Evolutionary conservation across 139 green algal genomes (phyloP).

Genomic region (Edaphochlamys debaryana): DNA sequence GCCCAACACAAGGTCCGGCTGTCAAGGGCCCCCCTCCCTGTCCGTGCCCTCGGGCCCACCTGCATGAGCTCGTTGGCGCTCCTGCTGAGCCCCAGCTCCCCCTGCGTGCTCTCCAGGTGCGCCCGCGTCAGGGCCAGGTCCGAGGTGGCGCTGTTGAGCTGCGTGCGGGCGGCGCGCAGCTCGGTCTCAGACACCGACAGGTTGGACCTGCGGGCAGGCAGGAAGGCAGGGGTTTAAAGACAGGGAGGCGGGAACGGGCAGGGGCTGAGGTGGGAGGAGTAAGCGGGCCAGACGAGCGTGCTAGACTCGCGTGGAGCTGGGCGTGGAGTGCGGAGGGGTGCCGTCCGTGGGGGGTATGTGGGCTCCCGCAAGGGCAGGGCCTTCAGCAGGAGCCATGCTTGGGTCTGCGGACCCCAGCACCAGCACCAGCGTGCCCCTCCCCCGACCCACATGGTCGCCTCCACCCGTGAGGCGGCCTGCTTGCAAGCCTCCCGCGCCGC

Average conservation of each 20-base stretch:
- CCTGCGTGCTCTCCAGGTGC: constrained; percentile 36
- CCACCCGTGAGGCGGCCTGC: neutral
- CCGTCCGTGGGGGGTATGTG: no score
- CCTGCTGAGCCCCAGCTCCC: constrained; percentile 51
- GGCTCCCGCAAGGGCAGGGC: no score
- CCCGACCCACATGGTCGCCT: constrained; percentile 33
- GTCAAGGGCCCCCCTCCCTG: no score
- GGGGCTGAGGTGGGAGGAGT: neutral
- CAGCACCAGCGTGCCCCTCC: no score
- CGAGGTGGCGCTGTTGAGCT: constrained; percentile 20
- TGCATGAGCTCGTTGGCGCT: constrained; percentile 54
- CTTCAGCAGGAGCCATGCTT: no score
- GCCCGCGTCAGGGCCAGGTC: constrained; percentile 13
- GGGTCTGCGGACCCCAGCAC: no score
- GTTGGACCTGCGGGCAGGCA: constrained; percentile 14
- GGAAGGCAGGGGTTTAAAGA: no score
- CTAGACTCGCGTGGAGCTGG: no score
- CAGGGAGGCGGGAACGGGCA: neutral
- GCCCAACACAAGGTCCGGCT: no score
- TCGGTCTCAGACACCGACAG: constrained; percentile 40
- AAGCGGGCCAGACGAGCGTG: no score
- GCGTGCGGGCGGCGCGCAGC: constrained; percentile 28
- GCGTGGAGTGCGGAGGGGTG: no score
- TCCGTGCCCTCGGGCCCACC: neutral
- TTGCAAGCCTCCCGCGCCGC: neutral